phyloP scores from a whole-genome alignment of 495 filamentous ascomycete genomes.

The Penicillium paxilli region DNA sequence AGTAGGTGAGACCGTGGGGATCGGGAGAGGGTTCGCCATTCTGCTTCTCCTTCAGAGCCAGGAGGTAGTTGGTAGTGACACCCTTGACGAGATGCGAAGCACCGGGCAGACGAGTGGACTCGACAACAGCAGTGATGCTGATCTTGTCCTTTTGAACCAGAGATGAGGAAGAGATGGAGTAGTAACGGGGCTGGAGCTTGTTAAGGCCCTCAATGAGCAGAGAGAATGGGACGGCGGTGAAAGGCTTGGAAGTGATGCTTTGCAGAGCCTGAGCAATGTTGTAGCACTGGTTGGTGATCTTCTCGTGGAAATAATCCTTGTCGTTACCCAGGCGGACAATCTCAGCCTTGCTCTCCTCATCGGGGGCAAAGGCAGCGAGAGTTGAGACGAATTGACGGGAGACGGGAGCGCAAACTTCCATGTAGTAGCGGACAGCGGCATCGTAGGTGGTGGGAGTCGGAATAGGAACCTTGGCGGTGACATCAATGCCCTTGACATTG shows the following conservation, averaged over 20 bases:
- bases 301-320: slow-evolving; percentile 94
- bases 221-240: slow-evolving; percentile 87
- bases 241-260: slow-evolving; percentile 69
- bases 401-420: slow-evolving; percentile 93
- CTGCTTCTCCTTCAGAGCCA: slow-evolving; percentile 96
- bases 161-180: slow-evolving; percentile 98
- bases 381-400: slow-evolving; percentile 93
- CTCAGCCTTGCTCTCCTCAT: slow-evolving; percentile 78
- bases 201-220: slow-evolving; percentile 90
- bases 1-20: slow-evolving; percentile 84
- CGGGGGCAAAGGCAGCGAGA: slow-evolving; percentile 86
- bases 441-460: slow-evolving; percentile 97
- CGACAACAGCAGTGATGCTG: slow-evolving; percentile 93
- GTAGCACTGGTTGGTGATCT: slow-evolving; percentile 76
- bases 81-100: slow-evolving; percentile 82
- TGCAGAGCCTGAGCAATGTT: slow-evolving; percentile 92
- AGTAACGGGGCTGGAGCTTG: slow-evolving; percentile 97
- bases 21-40: slow-evolving; percentile 85
- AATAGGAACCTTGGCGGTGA: slow-evolving; percentile 96
- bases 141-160: slow-evolving; percentile 91
- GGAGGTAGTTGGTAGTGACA: slow-evolving; percentile 95
- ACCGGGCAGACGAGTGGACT: slow-evolving; percentile 74
- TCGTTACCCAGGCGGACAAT: slow-evolving; percentile 86
- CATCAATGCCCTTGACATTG: slow-evolving; percentile 87
- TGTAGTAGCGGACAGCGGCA: slow-evolving; percentile 90